A percentile compares a stretch with the other conserved stretches of the same genome.
phyloP scores from a whole-genome alignment of 1,284 basidiomycete genomes.

The Polyporus tsugae region DNA sequence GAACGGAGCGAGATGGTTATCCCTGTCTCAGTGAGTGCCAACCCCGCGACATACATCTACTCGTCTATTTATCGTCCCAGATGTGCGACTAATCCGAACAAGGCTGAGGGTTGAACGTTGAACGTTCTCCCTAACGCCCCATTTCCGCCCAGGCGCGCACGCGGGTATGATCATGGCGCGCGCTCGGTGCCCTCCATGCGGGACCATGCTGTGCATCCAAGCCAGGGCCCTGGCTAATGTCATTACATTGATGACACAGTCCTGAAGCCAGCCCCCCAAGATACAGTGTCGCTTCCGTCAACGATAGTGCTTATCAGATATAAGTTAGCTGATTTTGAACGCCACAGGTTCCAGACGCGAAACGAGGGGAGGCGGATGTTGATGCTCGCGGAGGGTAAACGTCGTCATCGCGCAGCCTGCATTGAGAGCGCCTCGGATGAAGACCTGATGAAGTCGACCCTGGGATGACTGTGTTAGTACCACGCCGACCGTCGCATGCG shows the following conservation, averaged over 20 bases:
- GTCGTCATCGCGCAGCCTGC: background rate
- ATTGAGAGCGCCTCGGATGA: background rate
- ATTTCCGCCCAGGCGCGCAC: background rate
- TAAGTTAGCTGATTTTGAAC: background rate
- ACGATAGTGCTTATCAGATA: background rate
- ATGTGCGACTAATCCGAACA: background rate
- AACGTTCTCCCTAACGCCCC: background rate
- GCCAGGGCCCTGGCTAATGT: background rate
- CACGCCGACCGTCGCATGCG: background rate
- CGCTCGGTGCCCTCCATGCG: background rate
- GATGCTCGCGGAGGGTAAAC: background rate
- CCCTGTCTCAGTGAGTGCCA: background rate
- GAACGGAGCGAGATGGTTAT: background rate
- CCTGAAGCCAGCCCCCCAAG: background rate
- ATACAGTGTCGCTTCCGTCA: background rate
- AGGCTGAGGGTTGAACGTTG: background rate
- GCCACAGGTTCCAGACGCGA: background rate
- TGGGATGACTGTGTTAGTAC: background rate
- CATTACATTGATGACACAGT: background rate
- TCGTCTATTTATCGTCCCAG: background rate
- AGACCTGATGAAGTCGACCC: no score
- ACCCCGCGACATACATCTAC: background rate
- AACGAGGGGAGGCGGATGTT: background rate
- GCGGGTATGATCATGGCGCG: background rate
- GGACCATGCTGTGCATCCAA: background rate